Base-by-base conservation (phyloP, 257 asterid genomes). In the Leptodermis oblonga region DNA sequence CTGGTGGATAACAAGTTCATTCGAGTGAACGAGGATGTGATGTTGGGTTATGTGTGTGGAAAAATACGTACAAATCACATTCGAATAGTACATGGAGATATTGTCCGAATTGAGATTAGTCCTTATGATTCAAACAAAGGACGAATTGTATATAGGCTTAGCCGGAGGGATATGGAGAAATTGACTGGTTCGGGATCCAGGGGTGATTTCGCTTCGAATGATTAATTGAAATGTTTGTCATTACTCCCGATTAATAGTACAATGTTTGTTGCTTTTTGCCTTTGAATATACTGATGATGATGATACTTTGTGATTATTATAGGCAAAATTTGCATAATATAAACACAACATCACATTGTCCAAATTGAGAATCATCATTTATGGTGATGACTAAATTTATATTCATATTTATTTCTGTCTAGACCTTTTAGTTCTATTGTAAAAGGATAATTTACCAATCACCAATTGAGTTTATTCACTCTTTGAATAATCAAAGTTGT, bases 31-130 rank as follows among this genome's bases (percentile, higher is more conserved):
- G 55, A 43, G 4, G 70, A 43, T 14, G 58, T 20, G 28, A 28
- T 65, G 53, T 8, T 65, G 41, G 70, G 70, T 18, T 65, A 65
- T 28, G 70, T 46, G 5, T 65, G 42, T 28, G 43, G 56, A 10
- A 65, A 45, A 30, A 65, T 65, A 26, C 56, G 70, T 3, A 26
- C 56, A 0, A 43, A 43, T 65, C 56, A 45, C 41, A 65, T 43
- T 12, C 25, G 39, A 1, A 28, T 65, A 43, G 37, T 45, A 4
- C 70, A 56, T 5, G 70, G 70, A 17, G 42, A 43, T 28, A 48
- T 45, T 25, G 70, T 65, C 11, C 11, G 11, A 18, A 10, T 45
- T 45, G 70, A 65, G 12, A 28, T 65, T 25, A 8, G 28, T 15
- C 58, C 42, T 7, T 65, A 65, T 45, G 70, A 43, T 65, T 28